Percentiles rank a stretch among this genome's conserved stretches.
Evolutionary conservation across 495 filamentous ascomycete species (phyloP).

Genomic region (Neurospora sp.): DNA sequence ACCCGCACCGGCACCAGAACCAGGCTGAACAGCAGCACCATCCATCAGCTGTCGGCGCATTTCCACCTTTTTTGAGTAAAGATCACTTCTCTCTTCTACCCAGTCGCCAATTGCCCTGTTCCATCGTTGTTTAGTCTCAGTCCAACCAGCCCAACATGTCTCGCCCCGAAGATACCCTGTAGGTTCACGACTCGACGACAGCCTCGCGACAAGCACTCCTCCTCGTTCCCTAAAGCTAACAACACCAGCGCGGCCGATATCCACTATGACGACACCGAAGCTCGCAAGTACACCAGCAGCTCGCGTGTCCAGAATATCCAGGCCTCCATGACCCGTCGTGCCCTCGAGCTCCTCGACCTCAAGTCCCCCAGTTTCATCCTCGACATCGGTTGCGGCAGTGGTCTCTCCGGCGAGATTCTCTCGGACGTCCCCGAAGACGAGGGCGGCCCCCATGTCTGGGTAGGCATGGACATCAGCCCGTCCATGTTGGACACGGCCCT

Average conservation of each 20-base stretch:
- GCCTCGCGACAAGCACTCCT: constrained; percentile 6
- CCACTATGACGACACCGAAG: constrained; percentile 92
- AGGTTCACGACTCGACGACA: constrained; percentile 21
- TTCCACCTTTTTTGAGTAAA: background rate
- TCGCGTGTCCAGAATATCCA: constrained; percentile 94
- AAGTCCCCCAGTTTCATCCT: constrained; percentile 75
- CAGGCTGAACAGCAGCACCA: background rate
- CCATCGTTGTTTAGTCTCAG: background rate
- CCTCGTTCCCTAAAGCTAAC: constrained; percentile 6
- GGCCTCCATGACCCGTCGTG: constrained; percentile 84
- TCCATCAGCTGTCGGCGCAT: background rate
- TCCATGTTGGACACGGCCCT: constrained; percentile 90
- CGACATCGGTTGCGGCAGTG: constrained; percentile 91
- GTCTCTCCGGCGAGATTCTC: constrained; percentile 88
- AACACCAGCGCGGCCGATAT: constrained; percentile 72
- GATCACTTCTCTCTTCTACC: background rate
- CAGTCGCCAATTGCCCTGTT: background rate
- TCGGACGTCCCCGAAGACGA: constrained; percentile 52
- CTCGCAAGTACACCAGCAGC: constrained; percentile 93
- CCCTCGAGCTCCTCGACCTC: constrained; percentile 80
- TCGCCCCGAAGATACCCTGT: constrained; percentile 90
- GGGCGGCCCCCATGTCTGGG: constrained; percentile 83
- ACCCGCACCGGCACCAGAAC: background rate
- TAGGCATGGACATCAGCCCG: constrained; percentile 89
- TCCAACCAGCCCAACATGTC: constrained; percentile 56